Base-by-base conservation (phyloP, 371 early-diverging fungal species). In the Catenaria anguillulae region DNA sequence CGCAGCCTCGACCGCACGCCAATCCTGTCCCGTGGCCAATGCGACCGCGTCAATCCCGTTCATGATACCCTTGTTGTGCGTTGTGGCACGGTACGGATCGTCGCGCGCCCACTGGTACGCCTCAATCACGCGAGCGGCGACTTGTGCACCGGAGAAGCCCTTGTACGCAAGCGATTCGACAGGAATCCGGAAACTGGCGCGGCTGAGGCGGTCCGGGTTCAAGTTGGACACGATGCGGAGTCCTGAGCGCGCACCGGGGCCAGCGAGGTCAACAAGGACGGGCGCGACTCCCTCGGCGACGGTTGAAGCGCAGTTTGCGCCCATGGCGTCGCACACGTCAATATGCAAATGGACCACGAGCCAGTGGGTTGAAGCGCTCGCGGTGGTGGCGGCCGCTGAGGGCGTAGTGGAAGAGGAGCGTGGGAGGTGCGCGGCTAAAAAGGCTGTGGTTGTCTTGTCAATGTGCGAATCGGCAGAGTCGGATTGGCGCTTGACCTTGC, bases 51-150 rank as follows among this genome's bases (percentile, higher is more conserved):
- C 84, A 42, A 84, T 75, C 4, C 84, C 84, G 67, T 85, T 85
- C 84, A 85, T 84, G 61, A 85, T 81, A 15, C 85, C 85, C 68
- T 85, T 85, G 73, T 85, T 85, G 67, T 85, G 83, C 0, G 85
- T 85, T 0, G 79, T 73, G 5, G 83, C 82, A 10, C 85, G 76
- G 63, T 73, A 83, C 24, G 77, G 77, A 56, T 85, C 85, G 42
- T 78, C 71, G n/a, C 71, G 66, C 17, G 85, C 85, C 82, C 81
- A 83, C 43, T 79, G 75, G 61, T 71, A 77, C 29, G 83, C 83
- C 55, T 84, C 84, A 35, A 85, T 62, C 15, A 85, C 70, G 19
- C 78, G 73, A 37, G 69, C 67, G 13, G 83, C 81, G 0, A 84
- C 78, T 26, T 75, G 70, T 43, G 67, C 66, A 33, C 85, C 85